Conservation (phyloP, 768 basidiomycete genomes). For the Glaciozyma martinii region DNA sequence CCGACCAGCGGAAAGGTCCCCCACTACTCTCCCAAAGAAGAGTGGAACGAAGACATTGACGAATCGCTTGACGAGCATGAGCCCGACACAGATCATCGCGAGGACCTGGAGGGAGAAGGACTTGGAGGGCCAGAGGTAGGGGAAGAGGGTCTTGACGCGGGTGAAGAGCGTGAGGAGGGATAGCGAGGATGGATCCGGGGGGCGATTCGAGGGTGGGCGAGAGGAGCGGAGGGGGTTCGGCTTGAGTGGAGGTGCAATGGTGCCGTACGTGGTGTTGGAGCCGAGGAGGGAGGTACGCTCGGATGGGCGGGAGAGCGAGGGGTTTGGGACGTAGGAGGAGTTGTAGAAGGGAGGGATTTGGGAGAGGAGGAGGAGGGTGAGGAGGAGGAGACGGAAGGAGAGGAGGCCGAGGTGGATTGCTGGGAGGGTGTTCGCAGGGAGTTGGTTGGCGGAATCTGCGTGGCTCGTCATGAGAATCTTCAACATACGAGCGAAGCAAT, state of each 20-base stretch:
- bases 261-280: not conserved
- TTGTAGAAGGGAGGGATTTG: conserved; percentile 20
- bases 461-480: conserved; percentile 43
- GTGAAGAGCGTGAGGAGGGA: conserved; percentile 47
- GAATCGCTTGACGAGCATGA: conserved; percentile 65
- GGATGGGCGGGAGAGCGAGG: not conserved
- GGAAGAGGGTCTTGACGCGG: conserved; percentile 58
- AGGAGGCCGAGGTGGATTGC: conserved; percentile 38
- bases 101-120: conserved; percentile 57
- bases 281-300: conserved; percentile 21
- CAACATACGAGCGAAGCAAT: conserved; percentile 14
- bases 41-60: conserved; percentile 51
- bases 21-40: conserved; percentile 26
- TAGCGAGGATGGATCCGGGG: conserved; percentile 48
- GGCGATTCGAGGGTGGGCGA: conserved; percentile 38
- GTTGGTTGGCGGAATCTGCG: conserved; percentile 32
- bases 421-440: conserved; percentile 41
- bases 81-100: conserved; percentile 57
- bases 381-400: conserved; percentile 24
- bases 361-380: conserved; percentile 23
- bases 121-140: conserved; percentile 77
- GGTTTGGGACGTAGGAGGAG: conserved; percentile 8
- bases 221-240: conserved; percentile 31
- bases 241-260: not conserved
- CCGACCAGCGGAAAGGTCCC: conserved; percentile 30